Conservation (phyloP, 805 yeast species). For the Wickerhamomyces strasburgensis region DNA sequence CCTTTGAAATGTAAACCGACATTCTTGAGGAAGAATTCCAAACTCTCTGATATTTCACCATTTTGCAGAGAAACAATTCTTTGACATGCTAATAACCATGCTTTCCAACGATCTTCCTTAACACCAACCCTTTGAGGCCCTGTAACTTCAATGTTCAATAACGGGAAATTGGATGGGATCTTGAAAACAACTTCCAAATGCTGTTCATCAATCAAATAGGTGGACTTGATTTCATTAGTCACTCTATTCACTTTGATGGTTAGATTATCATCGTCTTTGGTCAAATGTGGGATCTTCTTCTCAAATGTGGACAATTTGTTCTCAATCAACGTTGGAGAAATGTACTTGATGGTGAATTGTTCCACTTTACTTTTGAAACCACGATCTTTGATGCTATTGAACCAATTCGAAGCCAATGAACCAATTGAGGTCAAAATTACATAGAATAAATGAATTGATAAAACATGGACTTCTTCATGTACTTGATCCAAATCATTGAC, state of each 20-base stretch:
- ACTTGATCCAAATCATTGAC: constrained; percentile 5
- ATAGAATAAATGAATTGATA: constrained; percentile 49
- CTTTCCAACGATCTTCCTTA: constrained; percentile 87
- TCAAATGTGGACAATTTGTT: constrained; percentile 52
- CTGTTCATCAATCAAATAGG: constrained; percentile 82
- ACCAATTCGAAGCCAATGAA: constrained; percentile 64
- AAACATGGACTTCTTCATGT: constrained; percentile 30
- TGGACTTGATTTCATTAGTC: constrained; percentile 64
- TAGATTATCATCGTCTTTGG: constrained; percentile 34
- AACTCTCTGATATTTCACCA: constrained; percentile 49
- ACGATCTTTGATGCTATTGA: constrained; percentile 59
- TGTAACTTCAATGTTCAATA: constrained; percentile 64
- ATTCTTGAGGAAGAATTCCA: constrained; percentile 47
- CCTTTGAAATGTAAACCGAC: constrained; percentile 86
- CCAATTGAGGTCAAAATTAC: constrained; percentile 47
- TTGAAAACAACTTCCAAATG: constrained; percentile 71
- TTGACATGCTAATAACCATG: constrained; percentile 91
- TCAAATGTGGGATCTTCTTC: constrained; percentile 31
- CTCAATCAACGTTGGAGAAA: constrained; percentile 61
- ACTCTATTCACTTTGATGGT: constrained; percentile 57
- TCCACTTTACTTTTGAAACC: constrained; percentile 59
- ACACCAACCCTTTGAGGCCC: constrained; percentile 85
- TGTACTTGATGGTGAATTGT: constrained; percentile 50
- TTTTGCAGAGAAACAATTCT: constrained; percentile 70
- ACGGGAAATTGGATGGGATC: constrained; percentile 74